phyloP scores from a whole-genome alignment of 2,329 filamentous ascomycete genomes.

The Trichoderma sp. region DNA sequence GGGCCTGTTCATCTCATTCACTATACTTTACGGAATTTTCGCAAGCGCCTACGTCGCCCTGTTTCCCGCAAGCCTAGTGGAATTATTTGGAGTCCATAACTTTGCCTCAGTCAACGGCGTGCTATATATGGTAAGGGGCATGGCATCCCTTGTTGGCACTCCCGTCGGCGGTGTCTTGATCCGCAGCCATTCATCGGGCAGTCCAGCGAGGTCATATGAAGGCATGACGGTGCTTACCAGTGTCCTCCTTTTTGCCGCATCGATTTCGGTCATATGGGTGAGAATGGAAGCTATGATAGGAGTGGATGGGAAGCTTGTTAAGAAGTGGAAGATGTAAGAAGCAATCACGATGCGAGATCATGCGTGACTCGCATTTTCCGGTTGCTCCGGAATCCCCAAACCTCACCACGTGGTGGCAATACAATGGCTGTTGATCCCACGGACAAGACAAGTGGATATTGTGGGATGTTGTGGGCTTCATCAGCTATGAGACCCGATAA shows the following conservation, averaged over 20 bases:
- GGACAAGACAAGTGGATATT: neutral
- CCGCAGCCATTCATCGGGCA: neutral
- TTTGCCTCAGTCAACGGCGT: slow-evolving; percentile 3
- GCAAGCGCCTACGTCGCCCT: slow-evolving; percentile 3
- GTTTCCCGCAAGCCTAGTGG: slow-evolving; percentile 4
- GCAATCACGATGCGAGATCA: neutral
- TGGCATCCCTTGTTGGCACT: slow-evolving; percentile 11
- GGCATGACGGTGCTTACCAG: slow-evolving; percentile 2
- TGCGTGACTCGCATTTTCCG: neutral
- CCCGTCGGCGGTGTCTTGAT: slow-evolving; percentile 8
- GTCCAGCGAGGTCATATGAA: neutral
- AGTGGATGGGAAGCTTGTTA: neutral
- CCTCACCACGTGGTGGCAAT: neutral
- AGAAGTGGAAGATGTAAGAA: slow-evolving; percentile 6
- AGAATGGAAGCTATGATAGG: slow-evolving; percentile 6
- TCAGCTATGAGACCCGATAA: neutral
- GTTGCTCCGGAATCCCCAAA: neutral
- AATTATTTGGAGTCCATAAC: slow-evolving; percentile 1
- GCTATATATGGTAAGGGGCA: neutral
- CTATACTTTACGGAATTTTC: neutral
- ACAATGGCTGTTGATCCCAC: neutral
- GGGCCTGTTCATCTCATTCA: slow-evolving; percentile 5
- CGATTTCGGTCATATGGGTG: slow-evolving; percentile 1
- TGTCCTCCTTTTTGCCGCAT: neutral
- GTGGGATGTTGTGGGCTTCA: neutral